Conservation (phyloP, 257 asterid species). For the Solanum rostratum region DNA sequence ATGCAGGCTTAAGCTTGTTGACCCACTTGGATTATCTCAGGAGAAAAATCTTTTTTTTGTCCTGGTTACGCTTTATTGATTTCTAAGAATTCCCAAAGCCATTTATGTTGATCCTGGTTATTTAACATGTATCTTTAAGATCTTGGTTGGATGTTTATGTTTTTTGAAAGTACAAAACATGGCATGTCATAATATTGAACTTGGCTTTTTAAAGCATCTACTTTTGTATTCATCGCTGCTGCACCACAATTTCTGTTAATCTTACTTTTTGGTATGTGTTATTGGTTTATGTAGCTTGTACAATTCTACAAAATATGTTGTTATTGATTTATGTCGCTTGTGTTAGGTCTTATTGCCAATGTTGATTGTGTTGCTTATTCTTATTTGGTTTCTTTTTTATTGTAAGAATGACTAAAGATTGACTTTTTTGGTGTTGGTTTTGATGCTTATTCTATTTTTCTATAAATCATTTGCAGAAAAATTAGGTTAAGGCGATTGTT, state of each 20-base stretch:
- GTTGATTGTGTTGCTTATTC: no score
- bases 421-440: no score
- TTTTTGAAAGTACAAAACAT: not conserved
- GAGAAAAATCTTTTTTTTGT: not conserved
- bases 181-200: not conserved
- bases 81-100: not conserved
- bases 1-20: not conserved
- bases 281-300: no score
- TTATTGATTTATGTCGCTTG: no score
- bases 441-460: no score
- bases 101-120: not conserved
- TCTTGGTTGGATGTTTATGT: not conserved
- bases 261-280: no score
- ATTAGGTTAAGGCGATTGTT: no score
- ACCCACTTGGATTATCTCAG: not conserved
- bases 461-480: no score
- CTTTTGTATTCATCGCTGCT: not conserved
- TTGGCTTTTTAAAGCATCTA: not conserved
- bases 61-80: not conserved
- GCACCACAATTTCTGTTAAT: not conserved
- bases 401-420: no score
- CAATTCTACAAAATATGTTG: no score
- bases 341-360: no score
- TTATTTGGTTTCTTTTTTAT: no score
- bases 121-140: not conserved